These are phyloP conservation scores for Eutrema yunnanense DNA, from an alignment of 345 rosid genomes.

Conservation along the genomic window DNA sequence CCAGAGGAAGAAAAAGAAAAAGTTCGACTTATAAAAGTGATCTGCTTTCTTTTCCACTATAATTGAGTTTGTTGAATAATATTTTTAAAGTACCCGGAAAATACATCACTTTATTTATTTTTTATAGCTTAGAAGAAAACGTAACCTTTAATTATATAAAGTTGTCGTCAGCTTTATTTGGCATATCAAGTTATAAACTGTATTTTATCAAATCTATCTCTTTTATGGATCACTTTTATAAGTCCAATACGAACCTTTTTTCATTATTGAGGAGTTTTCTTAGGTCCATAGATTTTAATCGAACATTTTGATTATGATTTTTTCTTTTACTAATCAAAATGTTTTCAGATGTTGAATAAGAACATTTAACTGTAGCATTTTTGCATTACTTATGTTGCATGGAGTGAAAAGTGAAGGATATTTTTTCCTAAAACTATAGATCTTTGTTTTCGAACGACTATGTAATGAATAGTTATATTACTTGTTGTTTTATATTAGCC, in stretches of 20 bases:
- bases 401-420: not conserved
- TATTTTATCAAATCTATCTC: not conserved
- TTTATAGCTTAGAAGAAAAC: not conserved
- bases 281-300: too few relatives aligned
- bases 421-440: not conserved
- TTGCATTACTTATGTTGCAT: not conserved
- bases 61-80: constrained; percentile 10
- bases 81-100: not conserved
- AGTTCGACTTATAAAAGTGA: not conserved
- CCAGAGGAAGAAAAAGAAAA: constrained; percentile 2
- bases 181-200: not conserved
- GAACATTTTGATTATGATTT: too few relatives aligned
- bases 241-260: not conserved
- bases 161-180: constrained; percentile 8
- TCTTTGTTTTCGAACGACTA: not conserved
- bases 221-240: too few relatives aligned
- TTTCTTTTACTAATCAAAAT: too few relatives aligned
- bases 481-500: not conserved
- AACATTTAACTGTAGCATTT: not conserved
- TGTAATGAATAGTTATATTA: not conserved
- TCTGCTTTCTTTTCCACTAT: constrained; percentile 7
- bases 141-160: not conserved
- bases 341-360: not conserved
- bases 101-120: constrained; percentile 1
- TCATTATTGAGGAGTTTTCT: too few relatives aligned